Conservation (phyloP, 108 stramenopile species). For the Tribonema minus region DNA sequence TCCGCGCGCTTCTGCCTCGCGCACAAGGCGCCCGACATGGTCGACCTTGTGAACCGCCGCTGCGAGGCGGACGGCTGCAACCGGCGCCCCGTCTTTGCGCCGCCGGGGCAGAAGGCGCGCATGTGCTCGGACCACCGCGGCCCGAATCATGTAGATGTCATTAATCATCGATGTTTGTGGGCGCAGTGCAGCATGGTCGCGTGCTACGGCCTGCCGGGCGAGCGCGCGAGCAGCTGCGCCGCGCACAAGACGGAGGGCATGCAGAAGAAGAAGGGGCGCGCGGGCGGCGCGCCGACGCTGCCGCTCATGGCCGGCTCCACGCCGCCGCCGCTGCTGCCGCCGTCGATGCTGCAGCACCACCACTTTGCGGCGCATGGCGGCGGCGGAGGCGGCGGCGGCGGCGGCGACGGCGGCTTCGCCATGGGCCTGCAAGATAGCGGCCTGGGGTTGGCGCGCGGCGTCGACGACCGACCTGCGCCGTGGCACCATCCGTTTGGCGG, state of each 20-base stretch:
- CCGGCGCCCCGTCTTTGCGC: conserved; percentile 27
- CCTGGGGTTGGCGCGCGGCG: too few relatives aligned
- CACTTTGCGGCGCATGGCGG: too few relatives aligned
- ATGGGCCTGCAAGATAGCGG: too few relatives aligned
- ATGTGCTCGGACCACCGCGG: conserved; percentile 36
- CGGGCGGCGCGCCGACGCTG: neutral
- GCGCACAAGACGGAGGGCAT: neutral
- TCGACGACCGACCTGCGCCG: too few relatives aligned
- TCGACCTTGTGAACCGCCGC: conserved; percentile 37
- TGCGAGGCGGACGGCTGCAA: conserved; percentile 36
- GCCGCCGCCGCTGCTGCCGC: neutral
- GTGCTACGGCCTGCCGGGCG: neutral
- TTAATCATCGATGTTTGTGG: neutral
- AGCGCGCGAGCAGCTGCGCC: neutral
- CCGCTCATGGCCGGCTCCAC: neutral
- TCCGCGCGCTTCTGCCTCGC: conserved; percentile 18
- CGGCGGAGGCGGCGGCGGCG: neutral
- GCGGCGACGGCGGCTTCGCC: too few relatives aligned
- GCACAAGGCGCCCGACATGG: conserved; percentile 36
- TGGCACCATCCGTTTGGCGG: too few relatives aligned
- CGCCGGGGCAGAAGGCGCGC: conserved; percentile 12
- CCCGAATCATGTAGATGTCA: neutral
- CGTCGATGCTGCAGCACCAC: neutral
- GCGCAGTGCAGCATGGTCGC: neutral
- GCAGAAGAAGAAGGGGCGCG: neutral